phyloP scores from a whole-genome alignment of 2,329 filamentous ascomycete species.

The Mariannaea sp. region DNA sequence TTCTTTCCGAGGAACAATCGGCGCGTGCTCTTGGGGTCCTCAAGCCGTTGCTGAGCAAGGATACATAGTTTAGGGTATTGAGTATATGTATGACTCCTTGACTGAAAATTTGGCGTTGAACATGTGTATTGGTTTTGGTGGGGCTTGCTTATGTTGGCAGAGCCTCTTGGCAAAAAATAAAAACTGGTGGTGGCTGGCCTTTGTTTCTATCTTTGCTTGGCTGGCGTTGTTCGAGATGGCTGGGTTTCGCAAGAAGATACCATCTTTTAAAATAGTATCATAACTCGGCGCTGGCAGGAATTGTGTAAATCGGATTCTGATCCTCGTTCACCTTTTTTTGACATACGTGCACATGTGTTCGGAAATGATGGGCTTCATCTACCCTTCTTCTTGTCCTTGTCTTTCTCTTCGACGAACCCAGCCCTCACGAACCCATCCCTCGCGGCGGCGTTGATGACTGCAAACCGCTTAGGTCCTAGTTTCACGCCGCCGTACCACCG shows the following conservation, averaged over 20 bases:
- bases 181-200: conserved; percentile 11
- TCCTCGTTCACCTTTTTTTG: neutral
- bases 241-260: conserved; percentile 34
- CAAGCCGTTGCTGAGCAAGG: conserved; percentile 53
- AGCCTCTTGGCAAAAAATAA: conserved; percentile 1
- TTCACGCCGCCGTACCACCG: conserved; percentile 95
- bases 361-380: conserved; percentile 27
- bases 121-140: neutral
- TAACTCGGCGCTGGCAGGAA: conserved; percentile 17
- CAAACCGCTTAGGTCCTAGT: conserved; percentile 86
- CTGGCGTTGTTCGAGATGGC: conserved; percentile 26
- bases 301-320: conserved; percentile 6
- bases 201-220: conserved; percentile 24
- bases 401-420: conserved; percentile 65
- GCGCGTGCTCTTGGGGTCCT: conserved; percentile 75
- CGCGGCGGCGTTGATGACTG: conserved; percentile 85
- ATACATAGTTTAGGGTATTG: conserved; percentile 21
- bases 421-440: conserved; percentile 83
- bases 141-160: neutral
- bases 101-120: neutral
- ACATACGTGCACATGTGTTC: neutral
- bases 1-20: conserved; percentile 77
- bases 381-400: conserved; percentile 43
- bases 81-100: neutral
- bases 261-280: conserved; percentile 30